phyloP scores from a whole-genome alignment of 495 filamentous ascomycete genomes.

The Penicillium parvum region DNA sequence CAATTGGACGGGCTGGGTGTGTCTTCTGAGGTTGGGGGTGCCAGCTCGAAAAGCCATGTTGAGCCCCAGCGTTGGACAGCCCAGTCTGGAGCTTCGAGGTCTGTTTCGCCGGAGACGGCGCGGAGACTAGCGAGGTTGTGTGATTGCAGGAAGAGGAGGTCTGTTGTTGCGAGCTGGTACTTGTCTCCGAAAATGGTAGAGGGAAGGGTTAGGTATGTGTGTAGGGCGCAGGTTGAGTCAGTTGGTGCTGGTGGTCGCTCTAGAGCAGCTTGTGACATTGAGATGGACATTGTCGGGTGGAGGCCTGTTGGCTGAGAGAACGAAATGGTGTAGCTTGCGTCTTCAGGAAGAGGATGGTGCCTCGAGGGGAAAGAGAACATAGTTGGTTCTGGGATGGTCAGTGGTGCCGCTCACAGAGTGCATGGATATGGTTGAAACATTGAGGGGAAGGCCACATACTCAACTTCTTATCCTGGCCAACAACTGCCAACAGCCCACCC shows the following conservation, averaged over 20 bases:
- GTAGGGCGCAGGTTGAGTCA: slow-evolving; percentile 59
- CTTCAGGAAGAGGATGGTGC: slow-evolving; percentile 58
- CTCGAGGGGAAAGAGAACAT: slow-evolving; percentile 89
- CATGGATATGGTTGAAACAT: too few species aligned
- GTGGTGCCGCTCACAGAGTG: too few species aligned
- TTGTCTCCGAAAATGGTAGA: slow-evolving; percentile 77
- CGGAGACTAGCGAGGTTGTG: slow-evolving; percentile 68
- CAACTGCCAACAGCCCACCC: slow-evolving; percentile 71
- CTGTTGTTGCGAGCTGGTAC: slow-evolving; percentile 67
- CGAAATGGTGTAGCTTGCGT: slow-evolving; percentile 39
- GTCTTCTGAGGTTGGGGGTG: slow-evolving; percentile 33
- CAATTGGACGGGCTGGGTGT: slow-evolving; percentile 38
- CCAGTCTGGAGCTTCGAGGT: slow-evolving; percentile 92
- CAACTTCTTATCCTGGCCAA: slow-evolving; percentile 67
- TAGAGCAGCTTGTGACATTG: slow-evolving; percentile 32
- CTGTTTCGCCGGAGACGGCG: slow-evolving; percentile 71
- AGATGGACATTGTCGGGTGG: slow-evolving; percentile 74
- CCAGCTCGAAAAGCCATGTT: slow-evolving; percentile 70
- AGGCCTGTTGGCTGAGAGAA: slow-evolving; percentile 75
- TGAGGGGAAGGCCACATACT: too few species aligned
- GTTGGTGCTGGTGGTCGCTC: slow-evolving; percentile 30
- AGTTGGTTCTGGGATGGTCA: slow-evolving; percentile 52
- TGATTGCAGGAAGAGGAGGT: slow-evolving; percentile 66
- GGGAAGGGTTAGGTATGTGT: slow-evolving; percentile 87
- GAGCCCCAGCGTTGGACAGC: slow-evolving; percentile 74